Percentiles rank a stretch among this genome's conserved stretches.
These are phyloP conservation scores for Zygosaccharomyces pseudobailii DNA, from an alignment of 1,139 yeast species.

Conservation along the genomic window DNA sequence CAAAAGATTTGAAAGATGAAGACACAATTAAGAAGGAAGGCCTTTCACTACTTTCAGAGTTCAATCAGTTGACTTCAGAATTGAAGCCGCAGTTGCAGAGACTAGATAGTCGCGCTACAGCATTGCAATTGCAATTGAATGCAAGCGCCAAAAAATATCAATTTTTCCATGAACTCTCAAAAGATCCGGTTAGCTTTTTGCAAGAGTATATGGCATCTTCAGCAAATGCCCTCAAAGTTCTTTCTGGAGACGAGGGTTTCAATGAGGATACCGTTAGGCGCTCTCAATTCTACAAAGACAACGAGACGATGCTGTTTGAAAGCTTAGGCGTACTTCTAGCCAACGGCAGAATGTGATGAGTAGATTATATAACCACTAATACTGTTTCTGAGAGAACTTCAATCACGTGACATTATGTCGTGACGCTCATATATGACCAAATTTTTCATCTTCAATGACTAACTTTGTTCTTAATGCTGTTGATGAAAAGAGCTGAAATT, in stretches of 20 bases:
- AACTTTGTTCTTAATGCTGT: background rate
- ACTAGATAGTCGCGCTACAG: slow-evolving; percentile 24
- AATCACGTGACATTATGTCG: slow-evolving; percentile 1
- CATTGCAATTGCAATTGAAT: slow-evolving; percentile 43
- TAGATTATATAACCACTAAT: background rate
- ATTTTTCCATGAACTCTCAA: slow-evolving; percentile 68
- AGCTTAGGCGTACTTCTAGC: slow-evolving; percentile 66
- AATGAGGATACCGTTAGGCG: slow-evolving; percentile 87
- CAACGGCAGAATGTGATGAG: slow-evolving; percentile 37
- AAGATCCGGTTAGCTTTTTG: slow-evolving; percentile 73
- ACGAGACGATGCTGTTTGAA: slow-evolving; percentile 61
- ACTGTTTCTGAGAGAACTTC: background rate
- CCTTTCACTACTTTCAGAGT: slow-evolving; percentile 38
- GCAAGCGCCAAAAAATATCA: slow-evolving; percentile 58
- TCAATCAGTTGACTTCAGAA: slow-evolving; percentile 50
- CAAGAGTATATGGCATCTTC: slow-evolving; percentile 71
- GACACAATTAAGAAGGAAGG: slow-evolving; percentile 39
- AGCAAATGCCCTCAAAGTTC: slow-evolving; percentile 66
- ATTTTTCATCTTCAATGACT: background rate
- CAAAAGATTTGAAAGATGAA: slow-evolving; percentile 3
- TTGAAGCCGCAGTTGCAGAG: slow-evolving; percentile 38
- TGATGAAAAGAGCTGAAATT: background rate
- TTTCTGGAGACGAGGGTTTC: slow-evolving; percentile 82
- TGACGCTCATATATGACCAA: background rate
- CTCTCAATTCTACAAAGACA: slow-evolving; percentile 71